Conservation (phyloP, 352 stramenopile genomes). For the Globisporangium parvum region DNA sequence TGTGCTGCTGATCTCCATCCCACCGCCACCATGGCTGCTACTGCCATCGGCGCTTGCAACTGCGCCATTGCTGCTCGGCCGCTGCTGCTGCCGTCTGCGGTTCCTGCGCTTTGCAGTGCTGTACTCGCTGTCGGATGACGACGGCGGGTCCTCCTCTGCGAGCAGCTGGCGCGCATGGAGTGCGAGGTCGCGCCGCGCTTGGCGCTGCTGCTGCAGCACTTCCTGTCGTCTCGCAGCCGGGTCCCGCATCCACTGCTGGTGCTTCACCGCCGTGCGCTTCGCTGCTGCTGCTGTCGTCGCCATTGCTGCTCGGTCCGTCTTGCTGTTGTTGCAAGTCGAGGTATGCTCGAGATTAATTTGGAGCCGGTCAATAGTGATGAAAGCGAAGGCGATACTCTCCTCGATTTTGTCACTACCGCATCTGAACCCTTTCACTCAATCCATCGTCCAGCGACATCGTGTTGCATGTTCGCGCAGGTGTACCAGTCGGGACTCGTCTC, state of each 20-base stretch:
- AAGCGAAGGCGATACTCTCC: too few species aligned
- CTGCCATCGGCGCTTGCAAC: not conserved
- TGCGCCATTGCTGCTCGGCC: not conserved
- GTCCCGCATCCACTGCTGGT: conserved; percentile 57
- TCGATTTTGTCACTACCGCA: too few species aligned
- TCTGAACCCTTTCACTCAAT: not conserved
- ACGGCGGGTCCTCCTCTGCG: conserved; percentile 21
- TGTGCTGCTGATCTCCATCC: conserved; percentile 23
- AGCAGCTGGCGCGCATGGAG: conserved; percentile 66
- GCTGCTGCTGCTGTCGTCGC: conserved; percentile 5
- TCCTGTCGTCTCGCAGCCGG: conserved; percentile 44
- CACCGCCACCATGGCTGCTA: conserved; percentile 5
- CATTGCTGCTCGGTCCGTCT: not conserved
- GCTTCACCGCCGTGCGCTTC: conserved; percentile 59
- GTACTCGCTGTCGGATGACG: conserved; percentile 19
- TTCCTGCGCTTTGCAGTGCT: conserved; percentile 2
- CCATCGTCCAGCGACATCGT: not conserved
- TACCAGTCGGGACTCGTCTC: conserved; percentile 54
- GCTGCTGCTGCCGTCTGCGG: conserved; percentile 10
- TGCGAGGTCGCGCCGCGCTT: conserved; percentile 75
- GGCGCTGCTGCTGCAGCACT: conserved; percentile 60
- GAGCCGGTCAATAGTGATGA: too few species aligned
- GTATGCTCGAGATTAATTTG: not conserved
- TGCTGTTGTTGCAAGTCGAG: not conserved
- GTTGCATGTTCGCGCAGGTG: conserved; percentile 36